Conservation (phyloP, 31 red algal species). For the Endocladia muricata region DNA sequence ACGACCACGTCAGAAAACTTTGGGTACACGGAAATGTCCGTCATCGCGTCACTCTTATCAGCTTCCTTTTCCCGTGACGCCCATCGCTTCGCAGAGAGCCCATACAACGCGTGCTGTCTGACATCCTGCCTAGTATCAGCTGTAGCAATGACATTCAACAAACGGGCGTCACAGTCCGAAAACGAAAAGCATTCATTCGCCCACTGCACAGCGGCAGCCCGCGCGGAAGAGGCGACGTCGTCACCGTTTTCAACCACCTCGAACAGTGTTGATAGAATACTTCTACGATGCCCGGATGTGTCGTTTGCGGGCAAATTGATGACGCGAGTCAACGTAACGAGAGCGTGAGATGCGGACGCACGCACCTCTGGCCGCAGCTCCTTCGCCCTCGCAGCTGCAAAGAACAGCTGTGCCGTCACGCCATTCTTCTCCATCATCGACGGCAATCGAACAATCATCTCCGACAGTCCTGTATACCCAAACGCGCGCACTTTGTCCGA, state of each 20-base stretch:
- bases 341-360: conserved; percentile 38
- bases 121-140: conserved; percentile 31
- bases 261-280: conserved; percentile 5
- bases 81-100: conserved; percentile 5
- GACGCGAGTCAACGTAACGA: conserved; percentile 35
- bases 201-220: conserved; percentile 64
- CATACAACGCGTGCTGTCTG: conserved; percentile 5
- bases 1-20: conserved; percentile 5
- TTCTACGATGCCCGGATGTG: not conserved
- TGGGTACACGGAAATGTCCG: not conserved
- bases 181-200: conserved; percentile 70
- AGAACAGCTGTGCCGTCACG: conserved; percentile 33
- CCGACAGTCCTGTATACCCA: conserved; percentile 42
- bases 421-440: conserved; percentile 8
- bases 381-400: conserved; percentile 15
- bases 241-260: conserved; percentile 2
- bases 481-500: conserved; percentile 38
- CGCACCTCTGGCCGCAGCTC: conserved; percentile 21
- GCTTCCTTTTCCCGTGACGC: not conserved
- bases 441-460: conserved; percentile 33
- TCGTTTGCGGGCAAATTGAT: not conserved
- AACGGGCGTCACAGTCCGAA: conserved; percentile 31
- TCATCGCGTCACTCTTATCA: not conserved
- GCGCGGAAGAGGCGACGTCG: conserved; percentile 19
- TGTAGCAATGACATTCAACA: conserved; percentile 55